Conservation (phyloP, 2,329 filamentous ascomycete genomes). For the Colletotrichum theobromicola region DNA sequence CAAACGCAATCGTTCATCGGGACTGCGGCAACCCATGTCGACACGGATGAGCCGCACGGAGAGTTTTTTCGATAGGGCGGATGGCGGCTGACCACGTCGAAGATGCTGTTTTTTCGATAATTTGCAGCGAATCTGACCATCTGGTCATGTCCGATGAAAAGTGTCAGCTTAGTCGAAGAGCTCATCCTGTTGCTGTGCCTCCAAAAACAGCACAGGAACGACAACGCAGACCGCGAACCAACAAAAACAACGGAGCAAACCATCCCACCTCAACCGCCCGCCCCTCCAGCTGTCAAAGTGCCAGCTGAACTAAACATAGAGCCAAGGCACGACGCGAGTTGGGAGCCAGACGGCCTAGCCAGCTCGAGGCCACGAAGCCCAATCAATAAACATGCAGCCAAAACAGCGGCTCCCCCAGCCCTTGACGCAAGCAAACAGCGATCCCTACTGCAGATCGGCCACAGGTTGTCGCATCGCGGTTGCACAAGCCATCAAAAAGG, state of each 20-base stretch:
- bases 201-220: background rate
- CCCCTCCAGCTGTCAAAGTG: background rate
- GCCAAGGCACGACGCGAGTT: background rate
- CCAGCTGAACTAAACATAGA: background rate
- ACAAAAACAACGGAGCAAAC: background rate
- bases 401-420: background rate
- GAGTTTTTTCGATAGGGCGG: background rate
- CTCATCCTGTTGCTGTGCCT: background rate
- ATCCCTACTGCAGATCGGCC: slow-evolving; percentile 17
- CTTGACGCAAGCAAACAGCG: slow-evolving; percentile 18
- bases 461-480: slow-evolving; percentile 12
- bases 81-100: background rate
- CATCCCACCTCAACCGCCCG: background rate
- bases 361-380: background rate
- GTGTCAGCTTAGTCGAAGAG: background rate
- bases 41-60: background rate
- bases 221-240: background rate
- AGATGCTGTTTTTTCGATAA: background rate
- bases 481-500: background rate
- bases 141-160: background rate
- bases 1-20: background rate
- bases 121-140: background rate
- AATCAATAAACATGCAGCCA: background rate
- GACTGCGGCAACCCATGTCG: background rate
- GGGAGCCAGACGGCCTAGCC: background rate